These are phyloP conservation scores for Ciborinia camelliae DNA, from an alignment of 2,329 filamentous ascomycete species.

Conservation along the genomic window DNA sequence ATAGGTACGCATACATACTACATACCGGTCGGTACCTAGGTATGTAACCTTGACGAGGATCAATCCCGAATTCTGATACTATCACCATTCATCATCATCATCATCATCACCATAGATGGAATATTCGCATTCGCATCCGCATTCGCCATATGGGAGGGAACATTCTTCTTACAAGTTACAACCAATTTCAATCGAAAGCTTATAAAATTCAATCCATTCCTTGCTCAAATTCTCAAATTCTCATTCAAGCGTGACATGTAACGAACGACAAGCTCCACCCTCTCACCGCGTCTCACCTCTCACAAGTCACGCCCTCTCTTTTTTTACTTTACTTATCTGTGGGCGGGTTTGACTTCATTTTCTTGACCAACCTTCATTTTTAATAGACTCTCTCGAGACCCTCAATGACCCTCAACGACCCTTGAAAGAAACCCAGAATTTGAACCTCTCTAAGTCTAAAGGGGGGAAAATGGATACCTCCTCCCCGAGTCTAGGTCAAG, in stretches of 20 bases:
- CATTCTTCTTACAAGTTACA: background rate
- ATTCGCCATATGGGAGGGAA: background rate
- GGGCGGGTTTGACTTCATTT: background rate
- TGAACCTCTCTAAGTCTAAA: background rate
- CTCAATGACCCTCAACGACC: background rate
- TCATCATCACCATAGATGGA: no score
- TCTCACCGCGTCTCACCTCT: no score
- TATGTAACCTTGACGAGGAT: no score
- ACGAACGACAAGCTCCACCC: background rate
- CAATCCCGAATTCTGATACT: no score
- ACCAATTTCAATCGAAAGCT: background rate
- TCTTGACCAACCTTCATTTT: conserved; percentile 1
- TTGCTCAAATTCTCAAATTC: background rate
- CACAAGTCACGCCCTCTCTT: no score
- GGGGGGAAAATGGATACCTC: background rate
- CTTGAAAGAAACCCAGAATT: background rate
- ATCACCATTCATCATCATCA: no score
- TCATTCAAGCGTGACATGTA: background rate
- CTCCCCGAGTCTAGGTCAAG: background rate
- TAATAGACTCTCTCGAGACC: conserved; percentile 2
- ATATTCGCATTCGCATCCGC: no score
- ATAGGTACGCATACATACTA: no score
- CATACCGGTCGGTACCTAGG: no score
- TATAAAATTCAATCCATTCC: background rate
- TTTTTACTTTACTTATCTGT: conserved; percentile 1